Evolutionary conservation across 495 filamentous ascomycete genomes (phyloP).

Genomic region (Sordaria brevicollis): DNA sequence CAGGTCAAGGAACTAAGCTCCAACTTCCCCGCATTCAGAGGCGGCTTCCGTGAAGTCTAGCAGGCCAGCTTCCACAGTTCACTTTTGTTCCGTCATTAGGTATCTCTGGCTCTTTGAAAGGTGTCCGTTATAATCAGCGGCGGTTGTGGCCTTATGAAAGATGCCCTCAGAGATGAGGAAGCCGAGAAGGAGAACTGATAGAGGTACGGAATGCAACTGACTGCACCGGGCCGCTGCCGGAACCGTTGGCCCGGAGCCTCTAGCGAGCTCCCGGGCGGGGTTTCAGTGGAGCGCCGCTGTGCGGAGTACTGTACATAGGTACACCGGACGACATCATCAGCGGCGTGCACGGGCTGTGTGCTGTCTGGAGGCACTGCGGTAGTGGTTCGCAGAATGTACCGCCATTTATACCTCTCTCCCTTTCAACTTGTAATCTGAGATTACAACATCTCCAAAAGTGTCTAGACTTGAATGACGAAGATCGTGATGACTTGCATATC

Average conservation of each 20-base stretch:
- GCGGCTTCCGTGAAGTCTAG: neutral
- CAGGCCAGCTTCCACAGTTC: neutral
- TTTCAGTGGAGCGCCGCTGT: neutral
- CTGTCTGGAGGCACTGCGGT: neutral
- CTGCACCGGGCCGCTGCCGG: neutral
- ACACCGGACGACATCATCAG: neutral
- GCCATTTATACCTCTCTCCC: neutral
- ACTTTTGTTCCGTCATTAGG: too few species aligned
- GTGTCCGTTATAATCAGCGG: too few species aligned
- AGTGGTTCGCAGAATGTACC: neutral
- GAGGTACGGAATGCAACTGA: too few species aligned
- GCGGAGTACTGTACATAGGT: neutral
- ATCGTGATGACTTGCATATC: neutral
- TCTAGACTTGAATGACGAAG: neutral
- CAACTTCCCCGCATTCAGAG: neutral
- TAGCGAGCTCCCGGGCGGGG: neutral
- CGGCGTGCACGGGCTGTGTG: neutral
- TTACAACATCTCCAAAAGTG: too few species aligned
- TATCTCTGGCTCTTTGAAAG: neutral
- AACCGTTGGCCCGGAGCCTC: neutral
- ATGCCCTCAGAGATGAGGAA: neutral
- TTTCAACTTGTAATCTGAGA: too few species aligned
- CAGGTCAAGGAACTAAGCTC: neutral
- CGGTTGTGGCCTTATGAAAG: too few species aligned
- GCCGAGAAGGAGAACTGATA: neutral